Percentiles rank a stretch among this genome's conserved stretches.
These are phyloP conservation scores for Vicia villosa DNA, from an alignment of 306 rosid genomes.

Conservation along the genomic window DNA sequence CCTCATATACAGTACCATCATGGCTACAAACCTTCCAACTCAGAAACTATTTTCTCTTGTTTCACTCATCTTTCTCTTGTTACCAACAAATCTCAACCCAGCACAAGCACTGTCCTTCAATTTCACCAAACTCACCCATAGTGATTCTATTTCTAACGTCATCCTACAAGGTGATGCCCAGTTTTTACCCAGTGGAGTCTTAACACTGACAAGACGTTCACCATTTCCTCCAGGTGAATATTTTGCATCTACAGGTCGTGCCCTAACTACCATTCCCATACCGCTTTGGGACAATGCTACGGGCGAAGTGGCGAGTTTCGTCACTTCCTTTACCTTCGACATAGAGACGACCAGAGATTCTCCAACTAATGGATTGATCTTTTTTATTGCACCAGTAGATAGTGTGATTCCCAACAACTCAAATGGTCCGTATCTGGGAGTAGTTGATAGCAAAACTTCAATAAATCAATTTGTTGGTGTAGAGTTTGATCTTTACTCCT, in stretches of 20 bases:
- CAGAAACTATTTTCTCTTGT: too few relatives aligned
- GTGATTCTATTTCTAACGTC: too few relatives aligned
- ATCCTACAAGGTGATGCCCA: too few relatives aligned
- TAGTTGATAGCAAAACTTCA: not conserved
- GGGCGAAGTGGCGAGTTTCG: not conserved
- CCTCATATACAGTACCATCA: too few relatives aligned
- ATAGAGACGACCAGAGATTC: fast-evolving
- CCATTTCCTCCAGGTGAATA: too few relatives aligned
- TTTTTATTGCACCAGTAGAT: not conserved
- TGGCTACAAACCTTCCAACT: too few relatives aligned
- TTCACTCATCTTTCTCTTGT: too few relatives aligned
- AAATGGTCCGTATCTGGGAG: not conserved
- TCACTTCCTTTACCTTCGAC: not conserved
- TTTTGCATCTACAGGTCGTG: not conserved
- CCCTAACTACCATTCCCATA: not conserved
- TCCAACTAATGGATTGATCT: not conserved
- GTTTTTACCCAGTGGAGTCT: too few relatives aligned
- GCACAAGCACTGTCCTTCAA: too few relatives aligned
- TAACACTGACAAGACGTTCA: too few relatives aligned
- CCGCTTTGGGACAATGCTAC: not conserved
- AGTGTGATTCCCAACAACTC: not conserved
- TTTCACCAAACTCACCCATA: too few relatives aligned
- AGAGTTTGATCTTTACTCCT: not conserved
- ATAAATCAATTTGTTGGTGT: not conserved
- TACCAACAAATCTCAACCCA: too few relatives aligned